Evolutionary conservation across 176 grass and related monocot species (phyloP), one percentile per base, ranked within the genome.

Genomic region (Carex pumila): DNA sequence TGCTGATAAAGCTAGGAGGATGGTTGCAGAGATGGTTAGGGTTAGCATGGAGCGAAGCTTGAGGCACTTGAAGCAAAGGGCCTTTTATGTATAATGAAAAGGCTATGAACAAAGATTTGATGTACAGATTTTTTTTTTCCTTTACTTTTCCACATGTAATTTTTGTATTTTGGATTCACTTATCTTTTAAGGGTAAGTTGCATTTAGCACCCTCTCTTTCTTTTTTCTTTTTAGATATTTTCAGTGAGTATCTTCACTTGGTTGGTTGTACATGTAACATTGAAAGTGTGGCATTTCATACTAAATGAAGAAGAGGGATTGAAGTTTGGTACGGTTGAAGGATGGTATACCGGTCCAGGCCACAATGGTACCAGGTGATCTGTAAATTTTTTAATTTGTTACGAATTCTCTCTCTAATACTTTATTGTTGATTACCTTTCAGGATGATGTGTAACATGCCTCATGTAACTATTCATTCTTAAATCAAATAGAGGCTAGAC

Each of bases 21-120:
- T 98, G 95, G 86, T 98, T 6, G 95, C 92, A 1, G 95, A 98
- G 68, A 98, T 95, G 95, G 92, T 98, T 32, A 86, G 91, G 79
- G 89, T 95, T 68, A 98, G 95, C 86, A 98, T 98, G 95, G 95
- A 98, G 90, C 95, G 90, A 85, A 98, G 95, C 86, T 82, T 93
- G 86, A 93, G 89, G 87, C 92, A 98, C 81, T 65, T 98, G 80
- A 92, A 98, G 92, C 91, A 86, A 34, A 90, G 95, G 84, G 92
- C 95, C 85, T 94, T 91, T 63, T 90, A 86, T 29, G 65, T 81
- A 13, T 88, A 88, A 61, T 59, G 1, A 53, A 84, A 71, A 70
- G 11, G 22, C 11, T 6, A 81, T 64, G 70, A 61, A 81, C 63
- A 82, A 55, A 74, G 53, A 69, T 80, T 64, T 78, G 0, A 12